Evolutionary conservation across 495 filamentous ascomycete species (phyloP).

Genomic region (Xylona heveae): DNA sequence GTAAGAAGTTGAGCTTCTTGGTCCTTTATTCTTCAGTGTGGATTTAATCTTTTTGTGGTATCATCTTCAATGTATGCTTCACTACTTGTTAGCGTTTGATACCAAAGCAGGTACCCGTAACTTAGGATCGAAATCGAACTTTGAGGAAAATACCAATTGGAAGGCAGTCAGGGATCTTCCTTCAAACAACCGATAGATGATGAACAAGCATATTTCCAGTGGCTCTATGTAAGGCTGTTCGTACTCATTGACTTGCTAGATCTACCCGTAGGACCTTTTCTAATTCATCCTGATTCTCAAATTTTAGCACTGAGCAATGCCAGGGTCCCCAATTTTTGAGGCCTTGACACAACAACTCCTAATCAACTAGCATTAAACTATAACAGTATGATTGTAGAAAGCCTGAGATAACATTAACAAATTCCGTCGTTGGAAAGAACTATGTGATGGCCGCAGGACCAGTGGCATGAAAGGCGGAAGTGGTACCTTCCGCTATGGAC

Average conservation of each 20-base stretch:
- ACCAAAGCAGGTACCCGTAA: too few relatives aligned
- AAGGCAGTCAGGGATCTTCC: too few relatives aligned
- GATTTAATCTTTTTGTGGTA: too few relatives aligned
- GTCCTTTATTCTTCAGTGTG: too few relatives aligned
- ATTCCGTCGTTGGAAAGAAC: conserved; percentile 3
- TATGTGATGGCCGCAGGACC: not conserved
- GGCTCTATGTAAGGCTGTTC: not conserved
- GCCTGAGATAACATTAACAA: not conserved
- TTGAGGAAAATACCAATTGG: too few relatives aligned
- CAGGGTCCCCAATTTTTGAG: not conserved
- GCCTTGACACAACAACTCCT: not conserved
- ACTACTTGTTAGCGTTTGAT: too few relatives aligned
- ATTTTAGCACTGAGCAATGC: not conserved
- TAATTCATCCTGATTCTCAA: not conserved
- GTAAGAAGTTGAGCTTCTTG: too few relatives aligned
- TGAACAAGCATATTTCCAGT: not conserved
- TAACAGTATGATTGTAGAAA: too few relatives aligned
- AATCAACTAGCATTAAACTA: too few relatives aligned
- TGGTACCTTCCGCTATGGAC: not conserved
- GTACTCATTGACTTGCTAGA: not conserved
- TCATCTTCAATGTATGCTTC: too few relatives aligned
- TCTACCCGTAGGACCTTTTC: not conserved
- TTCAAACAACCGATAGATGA: too few relatives aligned
- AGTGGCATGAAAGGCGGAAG: not conserved
- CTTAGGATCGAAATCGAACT: too few relatives aligned